These are phyloP conservation scores for Starmera stellimalicola DNA, from an alignment of 1,139 yeast species.

Conservation along the genomic window DNA sequence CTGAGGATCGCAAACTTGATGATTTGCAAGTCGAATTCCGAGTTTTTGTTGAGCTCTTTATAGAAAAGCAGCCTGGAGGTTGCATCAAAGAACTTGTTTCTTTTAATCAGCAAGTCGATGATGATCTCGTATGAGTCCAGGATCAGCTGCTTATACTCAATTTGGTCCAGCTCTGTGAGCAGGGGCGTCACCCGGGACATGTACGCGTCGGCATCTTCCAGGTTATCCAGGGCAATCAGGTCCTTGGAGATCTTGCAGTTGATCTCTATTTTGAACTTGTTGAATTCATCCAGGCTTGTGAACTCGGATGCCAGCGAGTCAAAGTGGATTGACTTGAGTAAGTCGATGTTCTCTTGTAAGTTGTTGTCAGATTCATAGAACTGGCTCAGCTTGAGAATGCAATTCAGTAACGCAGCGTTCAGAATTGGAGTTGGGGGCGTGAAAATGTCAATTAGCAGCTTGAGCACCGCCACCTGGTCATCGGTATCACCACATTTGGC, in stretches of 20 bases:
- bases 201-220: constrained; percentile 7
- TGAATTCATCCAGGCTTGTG: constrained; percentile 4
- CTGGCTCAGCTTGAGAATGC: constrained; percentile 6
- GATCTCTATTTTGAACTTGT: constrained; percentile 9
- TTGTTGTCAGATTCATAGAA: constrained; percentile 7
- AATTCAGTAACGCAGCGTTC: constrained; percentile 7
- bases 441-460: constrained; percentile 6
- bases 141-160: neutral
- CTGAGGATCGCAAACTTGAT: constrained; percentile 10
- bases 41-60: constrained; percentile 4
- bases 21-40: constrained; percentile 5
- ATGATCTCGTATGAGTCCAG: constrained; percentile 6
- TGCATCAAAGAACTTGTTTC: constrained; percentile 15
- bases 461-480: constrained; percentile 4
- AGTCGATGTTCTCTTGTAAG: constrained; percentile 5
- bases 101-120: constrained; percentile 10
- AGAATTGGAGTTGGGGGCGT: constrained; percentile 14
- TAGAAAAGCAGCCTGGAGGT: constrained; percentile 9
- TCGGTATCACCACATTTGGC: too few species aligned
- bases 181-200: constrained; percentile 5
- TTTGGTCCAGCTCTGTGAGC: neutral
- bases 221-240: constrained; percentile 5
- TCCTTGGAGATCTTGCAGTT: constrained; percentile 17
- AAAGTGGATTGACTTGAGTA: constrained; percentile 8
- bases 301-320: constrained; percentile 13